Conservation (phyloP, 2,329 filamentous ascomycete genomes). For the Laburnicola sp. region DNA sequence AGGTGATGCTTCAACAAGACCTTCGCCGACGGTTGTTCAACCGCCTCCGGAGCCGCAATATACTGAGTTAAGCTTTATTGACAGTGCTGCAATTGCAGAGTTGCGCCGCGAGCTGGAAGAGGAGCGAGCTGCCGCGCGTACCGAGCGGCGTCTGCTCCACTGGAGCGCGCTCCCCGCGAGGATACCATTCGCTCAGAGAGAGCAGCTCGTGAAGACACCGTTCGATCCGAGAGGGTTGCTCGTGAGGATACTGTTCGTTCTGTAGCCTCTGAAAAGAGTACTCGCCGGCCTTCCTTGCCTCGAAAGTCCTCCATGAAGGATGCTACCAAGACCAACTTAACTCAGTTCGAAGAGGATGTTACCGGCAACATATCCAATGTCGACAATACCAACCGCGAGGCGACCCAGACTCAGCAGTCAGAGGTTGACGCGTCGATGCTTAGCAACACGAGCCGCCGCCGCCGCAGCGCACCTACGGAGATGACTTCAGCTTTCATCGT, state of each 20-base stretch:
- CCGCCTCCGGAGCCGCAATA: constrained; percentile 42
- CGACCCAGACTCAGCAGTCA: constrained; percentile 36
- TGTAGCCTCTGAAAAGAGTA: constrained; percentile 44
- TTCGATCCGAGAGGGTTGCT: constrained; percentile 34
- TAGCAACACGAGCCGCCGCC: constrained; percentile 55
- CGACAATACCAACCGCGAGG: constrained; percentile 26
- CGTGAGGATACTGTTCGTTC: constrained; percentile 45
- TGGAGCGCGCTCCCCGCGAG: constrained; percentile 39
- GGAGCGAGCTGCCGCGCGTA: constrained; percentile 52
- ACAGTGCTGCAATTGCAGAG: constrained; percentile 56
- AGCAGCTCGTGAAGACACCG: constrained; percentile 41
- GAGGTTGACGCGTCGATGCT: constrained; percentile 47
- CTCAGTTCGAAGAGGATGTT: constrained; percentile 39
- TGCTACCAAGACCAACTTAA: constrained; percentile 35
- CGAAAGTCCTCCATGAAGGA: constrained; percentile 62
- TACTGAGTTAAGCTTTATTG: constrained; percentile 60
- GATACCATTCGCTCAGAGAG: constrained; percentile 45
- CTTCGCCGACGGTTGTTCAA: constrained; percentile 25
- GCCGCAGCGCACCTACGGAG: constrained; percentile 54
- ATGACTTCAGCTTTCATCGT: constrained; percentile 68
- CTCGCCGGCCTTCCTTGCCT: constrained; percentile 46
- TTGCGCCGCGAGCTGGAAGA: constrained; percentile 60
- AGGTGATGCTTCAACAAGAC: constrained; percentile 22
- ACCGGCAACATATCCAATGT: constrained; percentile 40
- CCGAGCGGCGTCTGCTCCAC: constrained; percentile 21